phyloP scores from a whole-genome alignment of 495 filamentous ascomycete species.

The Aspergillus coremiiformis region DNA sequence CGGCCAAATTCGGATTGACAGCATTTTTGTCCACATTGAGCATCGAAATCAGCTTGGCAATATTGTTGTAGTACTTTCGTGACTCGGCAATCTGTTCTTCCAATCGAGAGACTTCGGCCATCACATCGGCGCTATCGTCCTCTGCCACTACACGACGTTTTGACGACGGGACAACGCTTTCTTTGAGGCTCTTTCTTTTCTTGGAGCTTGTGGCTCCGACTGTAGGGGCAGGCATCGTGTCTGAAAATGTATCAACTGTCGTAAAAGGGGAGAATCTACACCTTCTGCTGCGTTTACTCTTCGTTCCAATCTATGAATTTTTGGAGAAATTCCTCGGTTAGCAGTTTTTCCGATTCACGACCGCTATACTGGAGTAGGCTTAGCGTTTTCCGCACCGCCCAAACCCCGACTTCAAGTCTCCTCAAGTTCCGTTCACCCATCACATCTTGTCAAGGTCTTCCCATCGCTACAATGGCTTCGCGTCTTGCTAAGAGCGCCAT shows the following conservation, averaged over 20 bases:
- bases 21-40: conserved; percentile 42
- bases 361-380: conserved; percentile 65
- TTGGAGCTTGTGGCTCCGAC: conserved; percentile 27
- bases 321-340: conserved; percentile 30
- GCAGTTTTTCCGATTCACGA: conserved; percentile 39
- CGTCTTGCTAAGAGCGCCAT: conserved; percentile 86
- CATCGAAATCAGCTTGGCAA: conserved; percentile 61
- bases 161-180: conserved; percentile 28
- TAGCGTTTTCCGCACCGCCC: conserved; percentile 76
- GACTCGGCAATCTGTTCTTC: conserved; percentile 76
- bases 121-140: conserved; percentile 39
- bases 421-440: conserved; percentile 41
- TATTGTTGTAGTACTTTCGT: conserved; percentile 87
- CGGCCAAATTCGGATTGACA: conserved; percentile 45
- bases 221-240: conserved; percentile 27
- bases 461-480: conserved; percentile 76
- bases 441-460: conserved; percentile 29
- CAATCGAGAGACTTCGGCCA: conserved; percentile 56
- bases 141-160: conserved; percentile 41
- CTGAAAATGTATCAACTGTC: neutral
- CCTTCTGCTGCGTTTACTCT: conserved; percentile 14
- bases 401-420: conserved; percentile 52
- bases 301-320: conserved; percentile 14
- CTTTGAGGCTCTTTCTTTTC: conserved; percentile 38
- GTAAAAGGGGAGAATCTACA: neutral